Evolutionary conservation across 176 grass and related monocot genomes (phyloP).

Genomic region (Aegilops bicornis): DNA sequence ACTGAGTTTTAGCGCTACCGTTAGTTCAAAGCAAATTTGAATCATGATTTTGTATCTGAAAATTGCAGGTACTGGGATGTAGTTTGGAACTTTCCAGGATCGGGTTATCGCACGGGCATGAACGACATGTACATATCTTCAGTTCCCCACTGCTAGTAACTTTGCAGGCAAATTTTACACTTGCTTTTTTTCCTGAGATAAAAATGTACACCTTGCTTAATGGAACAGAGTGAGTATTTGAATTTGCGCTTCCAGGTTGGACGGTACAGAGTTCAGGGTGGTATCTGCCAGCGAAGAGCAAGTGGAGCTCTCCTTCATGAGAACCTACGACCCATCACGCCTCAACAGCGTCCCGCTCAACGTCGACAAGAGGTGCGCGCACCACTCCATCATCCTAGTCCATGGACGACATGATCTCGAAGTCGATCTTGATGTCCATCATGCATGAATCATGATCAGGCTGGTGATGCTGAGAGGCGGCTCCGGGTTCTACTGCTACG

Average conservation of each 20-base stretch:
- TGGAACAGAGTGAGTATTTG: no score
- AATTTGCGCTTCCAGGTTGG: slow-evolving; percentile 31
- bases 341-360: slow-evolving; percentile 18
- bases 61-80: slow-evolving; percentile 65
- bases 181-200: no score
- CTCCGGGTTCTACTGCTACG: slow-evolving; percentile 74
- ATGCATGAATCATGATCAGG: background rate
- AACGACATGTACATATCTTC: slow-evolving; percentile 33
- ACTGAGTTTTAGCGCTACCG: no score
- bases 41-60: background rate
- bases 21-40: no score
- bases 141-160: no score
- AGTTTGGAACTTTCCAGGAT: slow-evolving; percentile 38
- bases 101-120: slow-evolving; percentile 1
- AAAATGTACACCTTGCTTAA: no score
- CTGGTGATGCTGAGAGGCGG: slow-evolving; percentile 51
- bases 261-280: slow-evolving; percentile 38
- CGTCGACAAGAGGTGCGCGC: slow-evolving; percentile 46
- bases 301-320: slow-evolving; percentile 66
- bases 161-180: no score
- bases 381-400: background rate
- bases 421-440: no score
- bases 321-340: slow-evolving; percentile 39
- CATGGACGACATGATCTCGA: background rate
- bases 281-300: slow-evolving; percentile 35